Percentiles rank a stretch among this genome's conserved stretches.
These are phyloP conservation scores for Aureobasidium subglaciale DNA, from an alignment of 2,329 filamentous ascomycete genomes.

Conservation along the genomic window DNA sequence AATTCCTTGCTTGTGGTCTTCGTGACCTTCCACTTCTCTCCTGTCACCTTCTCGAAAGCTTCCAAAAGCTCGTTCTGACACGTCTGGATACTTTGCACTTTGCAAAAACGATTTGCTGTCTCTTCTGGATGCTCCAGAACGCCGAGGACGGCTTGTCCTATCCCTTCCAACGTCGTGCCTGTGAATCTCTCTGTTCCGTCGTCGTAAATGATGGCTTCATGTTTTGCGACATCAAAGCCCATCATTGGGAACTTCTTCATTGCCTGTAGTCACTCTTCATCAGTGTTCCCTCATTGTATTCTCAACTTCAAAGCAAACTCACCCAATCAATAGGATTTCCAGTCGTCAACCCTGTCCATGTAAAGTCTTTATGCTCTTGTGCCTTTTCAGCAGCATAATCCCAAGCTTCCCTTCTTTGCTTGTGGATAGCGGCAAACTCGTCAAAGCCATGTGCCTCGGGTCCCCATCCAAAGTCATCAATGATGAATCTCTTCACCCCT, in stretches of 20 bases:
- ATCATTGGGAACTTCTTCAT: slow-evolving; percentile 55
- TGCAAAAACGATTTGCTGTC: slow-evolving; percentile 52
- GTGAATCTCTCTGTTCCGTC: slow-evolving; percentile 46
- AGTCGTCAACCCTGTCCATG: slow-evolving; percentile 17
- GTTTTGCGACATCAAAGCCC: slow-evolving; percentile 46
- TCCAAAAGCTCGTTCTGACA: slow-evolving; percentile 50
- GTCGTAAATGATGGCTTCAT: slow-evolving; percentile 48
- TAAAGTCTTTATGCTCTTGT: slow-evolving; percentile 11
- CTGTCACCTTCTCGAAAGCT: slow-evolving; percentile 17
- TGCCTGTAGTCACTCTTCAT: slow-evolving; percentile 28
- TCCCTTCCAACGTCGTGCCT: slow-evolving; percentile 42
- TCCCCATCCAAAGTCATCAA: slow-evolving; percentile 27
- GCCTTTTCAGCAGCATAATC: slow-evolving; percentile 25
- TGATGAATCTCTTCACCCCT: slow-evolving; percentile 18
- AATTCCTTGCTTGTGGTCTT: slow-evolving; percentile 7
- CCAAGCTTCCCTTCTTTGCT: slow-evolving; percentile 7
- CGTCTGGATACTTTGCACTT: slow-evolving; percentile 46
- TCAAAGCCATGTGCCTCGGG: slow-evolving; percentile 20
- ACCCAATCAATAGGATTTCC: slow-evolving; percentile 21
- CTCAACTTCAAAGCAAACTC: background rate
- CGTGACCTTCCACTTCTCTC: slow-evolving; percentile 14
- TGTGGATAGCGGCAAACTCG: slow-evolving; percentile 14
- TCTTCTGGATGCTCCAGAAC: slow-evolving; percentile 41
- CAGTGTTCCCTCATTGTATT: background rate
- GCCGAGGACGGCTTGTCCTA: slow-evolving; percentile 45